Conservation (phyloP, 1,139 yeast genomes). For the Taphrina confusa region DNA sequence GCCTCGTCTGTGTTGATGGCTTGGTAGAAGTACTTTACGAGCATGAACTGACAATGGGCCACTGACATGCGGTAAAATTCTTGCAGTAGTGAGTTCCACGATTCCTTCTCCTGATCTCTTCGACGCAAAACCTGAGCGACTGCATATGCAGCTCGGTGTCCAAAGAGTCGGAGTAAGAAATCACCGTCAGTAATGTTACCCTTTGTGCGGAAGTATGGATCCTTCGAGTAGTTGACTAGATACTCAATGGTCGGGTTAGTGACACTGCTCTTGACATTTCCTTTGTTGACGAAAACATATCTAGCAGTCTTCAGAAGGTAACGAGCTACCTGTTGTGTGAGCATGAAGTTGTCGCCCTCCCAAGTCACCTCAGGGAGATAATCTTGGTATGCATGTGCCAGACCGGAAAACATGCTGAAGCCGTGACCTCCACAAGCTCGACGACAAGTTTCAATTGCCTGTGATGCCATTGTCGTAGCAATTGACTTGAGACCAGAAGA, state of each 20-base stretch:
- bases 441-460: constrained; percentile 30
- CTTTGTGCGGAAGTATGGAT: constrained; percentile 24
- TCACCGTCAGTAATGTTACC: constrained; percentile 24
- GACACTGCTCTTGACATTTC: constrained; percentile 23
- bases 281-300: constrained; percentile 28
- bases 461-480: constrained; percentile 33
- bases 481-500: constrained; percentile 33
- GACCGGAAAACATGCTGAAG: constrained; percentile 36
- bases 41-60: constrained; percentile 35
- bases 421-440: constrained; percentile 37
- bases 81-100: constrained; percentile 35
- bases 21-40: constrained; percentile 30
- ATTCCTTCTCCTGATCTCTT: constrained; percentile 28
- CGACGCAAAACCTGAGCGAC: constrained; percentile 30
- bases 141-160: constrained; percentile 35
- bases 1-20: constrained; percentile 21
- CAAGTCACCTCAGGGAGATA: constrained; percentile 34
- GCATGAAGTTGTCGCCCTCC: constrained; percentile 37
- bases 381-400: constrained; percentile 34
- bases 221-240: constrained; percentile 28
- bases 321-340: constrained; percentile 35
- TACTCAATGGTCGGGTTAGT: constrained; percentile 35
- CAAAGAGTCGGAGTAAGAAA: constrained; percentile 23
- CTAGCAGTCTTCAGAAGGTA: constrained; percentile 34
- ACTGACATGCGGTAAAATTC: constrained; percentile 32